Base-by-base conservation (phyloP, 768 basidiomycete species). In the Tylopilus rubrobrunneus region DNA sequence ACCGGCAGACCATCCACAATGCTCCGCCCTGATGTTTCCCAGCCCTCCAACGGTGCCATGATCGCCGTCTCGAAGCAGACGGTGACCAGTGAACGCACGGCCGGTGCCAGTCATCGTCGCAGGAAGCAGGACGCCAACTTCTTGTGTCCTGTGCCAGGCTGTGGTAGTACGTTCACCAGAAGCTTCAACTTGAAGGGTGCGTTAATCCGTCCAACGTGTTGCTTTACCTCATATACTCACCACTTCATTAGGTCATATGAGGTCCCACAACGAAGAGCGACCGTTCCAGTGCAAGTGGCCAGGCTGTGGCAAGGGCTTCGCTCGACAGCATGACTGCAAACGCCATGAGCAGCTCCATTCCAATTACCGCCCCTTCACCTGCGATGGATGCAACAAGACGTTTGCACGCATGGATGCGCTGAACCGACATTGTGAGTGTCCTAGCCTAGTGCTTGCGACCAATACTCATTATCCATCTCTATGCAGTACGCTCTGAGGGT, bases 351-450 rank as follows among this genome's bases (percentile, higher is more conserved):
- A 94, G 60, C 77, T 98, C 40, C 95, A 98, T 68, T 85, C 90
- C 53, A 95, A 96, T 62, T 87, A 92, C 63, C 76, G 94, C 23
- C 93, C 94, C 56, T 96, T 94, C 68, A 87, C 82, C 12, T 98
- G 96, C 64, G 90, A 94, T 9, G 94, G 92, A 42, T 98, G 95
- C 67, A 80, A 82, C 61, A 91, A 94, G 76, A 90, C 86, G 61
- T 98, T 98, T 76, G 94, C 94, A 31, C 72, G 95, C 56, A 87
- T 97, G 82, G 96, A 98, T 70, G 95, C 95, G 40, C 78, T 98
- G 49, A 96, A 96, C 66, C 74, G 95, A 57, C 96, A 98, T 75
- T 71, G 91, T 93, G 71, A 76, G 91, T 85, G 39, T 57, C 17
- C 45, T 37, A 34, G 6, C 17, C 46, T 37, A 19, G 6, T 43